These are phyloP conservation scores for Monosporascus sp. DNA, from an alignment of 2,329 filamentous ascomycete genomes.

Conservation along the genomic window DNA sequence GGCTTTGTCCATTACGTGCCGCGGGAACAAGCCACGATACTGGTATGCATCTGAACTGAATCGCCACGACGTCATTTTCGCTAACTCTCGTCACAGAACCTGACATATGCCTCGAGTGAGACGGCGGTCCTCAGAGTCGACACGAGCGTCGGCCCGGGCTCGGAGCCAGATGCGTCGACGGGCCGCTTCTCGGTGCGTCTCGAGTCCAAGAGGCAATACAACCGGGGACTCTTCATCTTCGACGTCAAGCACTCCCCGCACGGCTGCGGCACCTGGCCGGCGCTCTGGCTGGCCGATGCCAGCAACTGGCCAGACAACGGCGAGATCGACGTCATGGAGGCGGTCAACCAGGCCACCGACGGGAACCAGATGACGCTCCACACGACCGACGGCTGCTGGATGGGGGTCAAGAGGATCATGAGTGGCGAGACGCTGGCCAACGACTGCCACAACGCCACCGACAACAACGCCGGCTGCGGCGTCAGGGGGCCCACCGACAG, in stretches of 20 bases:
- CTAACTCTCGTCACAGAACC: conserved; percentile 40
- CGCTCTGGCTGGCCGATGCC: conserved; percentile 60
- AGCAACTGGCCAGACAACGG: conserved; percentile 58
- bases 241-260: conserved; percentile 59
- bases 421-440: conserved; percentile 36
- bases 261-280: conserved; percentile 61
- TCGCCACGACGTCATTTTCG: not conserved
- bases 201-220: conserved; percentile 54
- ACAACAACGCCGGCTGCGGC: conserved; percentile 53
- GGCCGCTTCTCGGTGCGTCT: conserved; percentile 61
- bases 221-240: conserved; percentile 62
- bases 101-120: conserved; percentile 52
- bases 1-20: conserved; percentile 53
- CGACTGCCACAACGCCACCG: conserved; percentile 46
- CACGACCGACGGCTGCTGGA: conserved; percentile 46
- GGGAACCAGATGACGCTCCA: conserved; percentile 59
- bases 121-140: conserved; percentile 57
- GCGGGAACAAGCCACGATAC: conserved; percentile 31
- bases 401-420: conserved; percentile 49
- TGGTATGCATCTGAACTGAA: conserved; percentile 29
- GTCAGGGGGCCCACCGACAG: conserved; percentile 39
- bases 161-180: conserved; percentile 45
- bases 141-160: conserved; percentile 45
- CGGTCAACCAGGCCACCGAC: conserved; percentile 46
- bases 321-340: conserved; percentile 61